Evolutionary conservation across 345 rosid genomes (phyloP).

Genomic region (Aquilaria sinensis): DNA sequence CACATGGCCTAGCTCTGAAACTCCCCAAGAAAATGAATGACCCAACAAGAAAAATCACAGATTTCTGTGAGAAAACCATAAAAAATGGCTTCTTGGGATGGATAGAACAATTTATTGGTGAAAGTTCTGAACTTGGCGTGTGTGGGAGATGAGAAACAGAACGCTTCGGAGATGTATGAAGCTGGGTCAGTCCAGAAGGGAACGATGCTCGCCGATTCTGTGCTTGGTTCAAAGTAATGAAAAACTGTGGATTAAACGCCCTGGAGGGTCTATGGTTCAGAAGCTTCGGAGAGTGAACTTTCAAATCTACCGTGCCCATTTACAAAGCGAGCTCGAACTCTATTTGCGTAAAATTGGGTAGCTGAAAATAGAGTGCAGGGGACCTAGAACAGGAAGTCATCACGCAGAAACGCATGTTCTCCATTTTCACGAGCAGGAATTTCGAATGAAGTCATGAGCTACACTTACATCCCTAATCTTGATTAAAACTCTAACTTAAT

Average conservation of each 20-base stretch:
- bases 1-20: slow-evolving; percentile 31
- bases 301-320: no score
- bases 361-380: no score
- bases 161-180: slow-evolving; percentile 19
- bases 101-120: slow-evolving; percentile 13
- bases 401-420: no score
- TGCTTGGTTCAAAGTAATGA: slow-evolving; percentile 8
- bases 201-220: slow-evolving; percentile 8
- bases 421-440: no score
- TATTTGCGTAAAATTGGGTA: no score
- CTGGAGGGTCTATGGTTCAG: slow-evolving; percentile 2
- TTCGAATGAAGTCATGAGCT: no score
- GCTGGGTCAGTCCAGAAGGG: slow-evolving; percentile 13
- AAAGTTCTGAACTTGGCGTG: slow-evolving; percentile 16
- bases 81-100: slow-evolving; percentile 21
- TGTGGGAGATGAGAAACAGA: slow-evolving; percentile 11
- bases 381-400: no score
- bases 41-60: slow-evolving; percentile 48
- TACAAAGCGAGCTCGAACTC: no score
- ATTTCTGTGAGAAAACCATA: slow-evolving; percentile 26
- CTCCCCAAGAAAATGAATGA: slow-evolving; percentile 48
- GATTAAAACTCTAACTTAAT: no score
- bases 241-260: slow-evolving; percentile 4
- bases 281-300: slow-evolving; percentile 10
- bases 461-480: no score